Evolutionary conservation across 2,329 filamentous ascomycete species (phyloP), one percentile per base, ranked within the genome.

Genomic region (Paraconiothyrium sp.): DNA sequence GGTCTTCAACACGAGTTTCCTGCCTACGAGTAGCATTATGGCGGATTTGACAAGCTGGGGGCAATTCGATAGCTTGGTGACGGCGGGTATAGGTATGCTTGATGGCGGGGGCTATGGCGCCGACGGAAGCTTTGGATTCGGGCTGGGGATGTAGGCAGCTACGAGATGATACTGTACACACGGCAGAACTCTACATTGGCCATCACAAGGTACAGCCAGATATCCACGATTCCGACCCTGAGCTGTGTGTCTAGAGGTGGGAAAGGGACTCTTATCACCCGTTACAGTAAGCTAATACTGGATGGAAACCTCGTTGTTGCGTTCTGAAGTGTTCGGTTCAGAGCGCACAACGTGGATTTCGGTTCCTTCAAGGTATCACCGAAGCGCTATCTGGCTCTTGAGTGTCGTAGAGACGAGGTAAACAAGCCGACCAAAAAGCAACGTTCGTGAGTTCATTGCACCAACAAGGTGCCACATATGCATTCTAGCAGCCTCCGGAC

Each of bases 21-120:
- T 70, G 57, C 63, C 64, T 34, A 71, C 62, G 11, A 75, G 65
- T 51, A 72, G 63, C 34, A 59, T 68, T 44, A 75, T 77, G 72
- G 72, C 75, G 13, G 75, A 78, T 59, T 56, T 78, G 49, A 75
- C 76, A 4, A 77, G 75, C 43, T 79, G 76, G 76, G 75, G 75
- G 3, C 75, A 78, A 50, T 79, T 79, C 52, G 76, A 78, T 55
- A 77, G 76, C 39, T 62, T 79, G 44, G 76, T 79, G 0, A 78
- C 75, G 11, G 71, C 73, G 8, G 74, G 75, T 0, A 76, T 74
- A 47, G 73, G 74, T 1, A 69, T 74, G 57, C 70, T 77, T 44
- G 75, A 77, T 57, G 68, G 69, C 1, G 69, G 71, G 11, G 70
- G 71, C 20, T 67, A 71, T 39, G 41, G 32, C 20, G 67, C 67